Evolutionary conservation across 176 grass and related monocot genomes (phyloP).

Genomic region (Paspalum notatum): DNA sequence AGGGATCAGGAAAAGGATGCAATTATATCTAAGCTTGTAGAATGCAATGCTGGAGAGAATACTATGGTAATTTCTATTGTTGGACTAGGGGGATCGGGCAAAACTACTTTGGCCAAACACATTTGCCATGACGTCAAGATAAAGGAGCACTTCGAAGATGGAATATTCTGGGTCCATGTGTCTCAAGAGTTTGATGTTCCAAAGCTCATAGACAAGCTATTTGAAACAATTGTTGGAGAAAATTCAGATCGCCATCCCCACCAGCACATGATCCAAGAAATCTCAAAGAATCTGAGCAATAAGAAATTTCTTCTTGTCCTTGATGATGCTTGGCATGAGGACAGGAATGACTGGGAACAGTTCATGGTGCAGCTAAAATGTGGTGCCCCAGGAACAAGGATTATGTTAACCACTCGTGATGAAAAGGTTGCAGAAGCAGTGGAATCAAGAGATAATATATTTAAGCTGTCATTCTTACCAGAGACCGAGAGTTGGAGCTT

Average conservation of each 20-base stretch:
- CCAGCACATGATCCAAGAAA: neutral
- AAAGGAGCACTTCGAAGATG: conserved; percentile 5
- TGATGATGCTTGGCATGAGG: conserved; percentile 39
- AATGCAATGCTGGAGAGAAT: neutral
- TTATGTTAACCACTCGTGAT: conserved; percentile 30
- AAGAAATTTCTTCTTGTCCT: conserved; percentile 14
- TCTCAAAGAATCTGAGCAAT: neutral
- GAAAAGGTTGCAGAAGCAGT: neutral
- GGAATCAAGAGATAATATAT: neutral
- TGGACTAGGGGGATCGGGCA: conserved; percentile 38
- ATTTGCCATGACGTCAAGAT: neutral
- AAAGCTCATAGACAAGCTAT: conserved; percentile 1
- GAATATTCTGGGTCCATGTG: conserved; percentile 26
- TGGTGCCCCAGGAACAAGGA: conserved; percentile 17
- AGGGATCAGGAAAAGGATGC: conserved; percentile 12
- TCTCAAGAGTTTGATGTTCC: neutral
- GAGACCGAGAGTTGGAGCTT: neutral
- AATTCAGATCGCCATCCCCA: neutral
- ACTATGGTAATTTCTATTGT: neutral
- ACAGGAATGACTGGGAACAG: neutral
- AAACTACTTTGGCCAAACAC: conserved; percentile 40
- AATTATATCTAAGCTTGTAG: neutral
- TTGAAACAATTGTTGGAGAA: neutral
- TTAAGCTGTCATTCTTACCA: neutral
- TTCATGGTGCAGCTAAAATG: neutral